Percentiles rank a stretch among this genome's conserved stretches.
These are phyloP conservation scores for Fusarium armeniacum DNA, from an alignment of 2,329 filamentous ascomycete genomes.

Conservation along the genomic window DNA sequence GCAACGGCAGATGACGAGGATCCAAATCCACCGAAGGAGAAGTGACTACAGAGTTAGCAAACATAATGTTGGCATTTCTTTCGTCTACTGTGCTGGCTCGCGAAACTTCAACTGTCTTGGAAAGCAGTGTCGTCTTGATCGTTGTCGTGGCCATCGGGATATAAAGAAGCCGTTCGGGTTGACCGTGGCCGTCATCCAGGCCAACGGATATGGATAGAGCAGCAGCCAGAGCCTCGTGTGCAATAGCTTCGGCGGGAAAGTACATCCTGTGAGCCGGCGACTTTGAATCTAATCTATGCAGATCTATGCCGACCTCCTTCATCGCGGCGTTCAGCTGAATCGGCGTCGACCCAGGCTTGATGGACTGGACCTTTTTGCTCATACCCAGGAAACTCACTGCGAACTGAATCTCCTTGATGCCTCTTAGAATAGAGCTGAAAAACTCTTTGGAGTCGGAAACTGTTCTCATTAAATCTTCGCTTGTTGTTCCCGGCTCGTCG, in stretches of 20 bases:
- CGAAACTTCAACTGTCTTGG: conserved; percentile 89
- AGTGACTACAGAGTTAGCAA: conserved; percentile 95
- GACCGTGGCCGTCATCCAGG: conserved; percentile 88
- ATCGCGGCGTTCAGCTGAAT: conserved; percentile 89
- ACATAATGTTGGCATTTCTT: conserved; percentile 94
- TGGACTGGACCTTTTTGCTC: conserved; percentile 80
- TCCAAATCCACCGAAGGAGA: conserved; percentile 95
- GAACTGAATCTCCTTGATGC: conserved; percentile 96
- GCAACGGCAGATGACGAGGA: conserved; percentile 88
- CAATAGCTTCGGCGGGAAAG: conserved; percentile 91
- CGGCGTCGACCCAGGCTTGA: conserved; percentile 76
- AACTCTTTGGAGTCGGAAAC: conserved; percentile 96
- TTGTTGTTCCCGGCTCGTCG: conserved; percentile 74
- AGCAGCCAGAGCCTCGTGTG: conserved; percentile 92
- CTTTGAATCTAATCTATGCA: conserved; percentile 90
- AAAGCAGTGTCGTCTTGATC: conserved; percentile 92
- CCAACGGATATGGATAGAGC: conserved; percentile 94
- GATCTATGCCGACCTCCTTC: conserved; percentile 95
- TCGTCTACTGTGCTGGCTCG: conserved; percentile 80
- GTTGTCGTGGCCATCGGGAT: conserved; percentile 98
- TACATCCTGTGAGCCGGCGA: conserved; percentile 99
- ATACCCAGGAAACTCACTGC: conserved; percentile 91
- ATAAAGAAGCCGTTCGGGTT: conserved; percentile 89
- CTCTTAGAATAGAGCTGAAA: conserved; percentile 87
- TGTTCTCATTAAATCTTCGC: conserved; percentile 80